A percentile compares a stretch with the other conserved stretches of the same genome.
Conservation (phyloP, 108 stramenopile species). For the Thalassiosira profunda region DNA sequence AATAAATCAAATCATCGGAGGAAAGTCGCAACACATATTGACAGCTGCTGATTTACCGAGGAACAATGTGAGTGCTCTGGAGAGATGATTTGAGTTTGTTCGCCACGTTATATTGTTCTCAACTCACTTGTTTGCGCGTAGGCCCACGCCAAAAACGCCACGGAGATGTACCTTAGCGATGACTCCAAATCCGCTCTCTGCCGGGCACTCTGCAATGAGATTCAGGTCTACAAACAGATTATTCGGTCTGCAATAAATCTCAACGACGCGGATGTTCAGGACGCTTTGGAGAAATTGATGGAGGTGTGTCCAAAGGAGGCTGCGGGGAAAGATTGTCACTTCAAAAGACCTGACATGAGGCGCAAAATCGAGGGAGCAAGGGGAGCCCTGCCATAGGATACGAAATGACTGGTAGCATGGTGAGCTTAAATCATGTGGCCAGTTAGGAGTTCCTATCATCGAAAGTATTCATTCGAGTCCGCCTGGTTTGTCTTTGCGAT, state of each 20-base stretch:
- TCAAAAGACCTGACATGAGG: slow-evolving; percentile 19
- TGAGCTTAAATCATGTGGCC: background rate
- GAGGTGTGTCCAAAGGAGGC: slow-evolving; percentile 36
- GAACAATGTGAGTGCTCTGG: slow-evolving; percentile 14
- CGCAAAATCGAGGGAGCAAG: slow-evolving; percentile 12
- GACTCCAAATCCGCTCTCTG: slow-evolving; percentile 38
- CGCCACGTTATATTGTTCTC: background rate
- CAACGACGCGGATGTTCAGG: slow-evolving; percentile 8
- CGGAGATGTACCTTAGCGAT: slow-evolving; percentile 36
- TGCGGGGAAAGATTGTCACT: slow-evolving; percentile 11
- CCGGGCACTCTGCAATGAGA: slow-evolving; percentile 47
- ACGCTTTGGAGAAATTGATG: slow-evolving; percentile 34
- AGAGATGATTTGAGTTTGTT: background rate
- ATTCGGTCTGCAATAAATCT: slow-evolving; percentile 37
- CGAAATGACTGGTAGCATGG: background rate
- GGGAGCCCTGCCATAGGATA: background rate
- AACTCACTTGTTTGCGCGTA: background rate
- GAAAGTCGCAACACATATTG: slow-evolving; percentile 8
- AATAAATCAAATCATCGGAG: slow-evolving; percentile 33
- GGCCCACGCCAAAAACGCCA: slow-evolving; percentile 16
- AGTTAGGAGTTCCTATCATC: background rate
- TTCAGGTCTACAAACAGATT: slow-evolving; percentile 50
- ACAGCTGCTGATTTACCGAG: slow-evolving; percentile 15
- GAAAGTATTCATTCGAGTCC: slow-evolving; percentile 8
- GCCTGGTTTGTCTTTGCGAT: slow-evolving; percentile 2